phyloP scores from a whole-genome alignment of 345 rosid genomes.

The Toxicodendron radicans region DNA sequence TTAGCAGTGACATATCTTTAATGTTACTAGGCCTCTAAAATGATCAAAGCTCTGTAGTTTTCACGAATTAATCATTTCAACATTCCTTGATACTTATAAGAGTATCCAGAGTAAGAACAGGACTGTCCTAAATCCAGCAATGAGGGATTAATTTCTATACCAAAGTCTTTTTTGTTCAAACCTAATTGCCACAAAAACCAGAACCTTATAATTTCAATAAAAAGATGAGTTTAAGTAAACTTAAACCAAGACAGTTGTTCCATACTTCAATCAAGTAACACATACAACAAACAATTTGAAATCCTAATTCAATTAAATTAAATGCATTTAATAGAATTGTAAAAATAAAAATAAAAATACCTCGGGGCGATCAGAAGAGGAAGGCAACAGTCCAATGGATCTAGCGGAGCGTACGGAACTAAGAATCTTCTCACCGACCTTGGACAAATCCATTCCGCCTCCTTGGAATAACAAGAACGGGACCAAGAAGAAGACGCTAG shows the following conservation, averaged over 20 bases:
- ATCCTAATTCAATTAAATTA: neutral
- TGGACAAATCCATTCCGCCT: constrained; percentile 88
- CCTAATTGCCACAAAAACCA: neutral
- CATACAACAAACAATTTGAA: no score
- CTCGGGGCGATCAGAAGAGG: constrained; percentile 84
- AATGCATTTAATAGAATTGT: neutral
- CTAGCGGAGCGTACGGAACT: constrained; percentile 95
- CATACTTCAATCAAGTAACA: neutral
- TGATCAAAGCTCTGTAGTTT: neutral
- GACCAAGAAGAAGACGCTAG: constrained; percentile 80
- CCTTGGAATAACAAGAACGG: constrained; percentile 81
- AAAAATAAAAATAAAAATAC: constrained; percentile 27
- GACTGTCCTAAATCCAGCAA: neutral
- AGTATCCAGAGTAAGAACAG: neutral
- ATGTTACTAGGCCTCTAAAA: neutral
- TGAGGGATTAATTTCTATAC: neutral
- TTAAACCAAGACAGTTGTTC: neutral
- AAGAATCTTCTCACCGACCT: constrained; percentile 83
- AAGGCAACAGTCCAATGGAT: constrained; percentile 84
- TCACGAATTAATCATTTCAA: neutral
- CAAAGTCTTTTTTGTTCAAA: neutral
- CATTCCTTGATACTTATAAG: neutral
- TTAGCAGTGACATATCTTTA: neutral
- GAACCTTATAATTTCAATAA: neutral
- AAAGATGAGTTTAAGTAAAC: neutral